A percentile compares a stretch with the other conserved stretches of the same genome.
Conservation (phyloP, 1,284 basidiomycete species). For the Thelephora terrestris region DNA sequence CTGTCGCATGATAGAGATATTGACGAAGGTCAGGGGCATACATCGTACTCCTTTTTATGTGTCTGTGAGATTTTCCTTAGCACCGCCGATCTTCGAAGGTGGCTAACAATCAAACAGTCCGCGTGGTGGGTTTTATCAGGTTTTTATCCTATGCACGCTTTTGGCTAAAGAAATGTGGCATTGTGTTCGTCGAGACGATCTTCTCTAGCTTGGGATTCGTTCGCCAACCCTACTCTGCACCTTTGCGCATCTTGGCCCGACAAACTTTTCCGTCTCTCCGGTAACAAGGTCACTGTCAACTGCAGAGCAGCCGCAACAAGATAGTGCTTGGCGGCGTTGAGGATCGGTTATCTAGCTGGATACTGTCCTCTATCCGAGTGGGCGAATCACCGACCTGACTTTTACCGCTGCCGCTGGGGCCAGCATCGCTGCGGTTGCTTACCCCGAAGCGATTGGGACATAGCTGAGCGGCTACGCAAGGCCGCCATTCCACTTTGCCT, state of each 20-base stretch:
- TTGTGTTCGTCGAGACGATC: slow-evolving; percentile 19
- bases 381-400: slow-evolving; percentile 24
- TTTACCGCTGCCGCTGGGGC: slow-evolving; percentile 26
- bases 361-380: slow-evolving; percentile 19
- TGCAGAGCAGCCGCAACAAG: slow-evolving; percentile 2
- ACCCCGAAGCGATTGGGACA: slow-evolving; percentile 3
- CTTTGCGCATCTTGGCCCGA: slow-evolving; percentile 25
- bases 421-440: slow-evolving; percentile 23
- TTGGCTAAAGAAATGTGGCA: slow-evolving; percentile 19
- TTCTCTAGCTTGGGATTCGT: slow-evolving; percentile 27
- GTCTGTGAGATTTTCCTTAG: slow-evolving; percentile 24
- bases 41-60: too few relatives aligned
- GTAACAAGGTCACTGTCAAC: not conserved
- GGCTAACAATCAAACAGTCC: slow-evolving; percentile 15
- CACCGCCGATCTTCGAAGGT: not conserved
- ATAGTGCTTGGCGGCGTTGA: too few relatives aligned
- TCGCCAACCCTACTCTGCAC: slow-evolving; percentile 24
- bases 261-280: slow-evolving; percentile 13
- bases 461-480: slow-evolving; percentile 22
- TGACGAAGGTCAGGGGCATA: too few relatives aligned
- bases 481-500: slow-evolving; percentile 34
- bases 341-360: too few relatives aligned
- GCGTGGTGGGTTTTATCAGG: slow-evolving; percentile 20
- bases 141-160: slow-evolving; percentile 22
- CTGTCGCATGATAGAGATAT: too few relatives aligned